Evolutionary conservation across 2,329 filamentous ascomycete genomes (phyloP), one percentile per base, ranked within the genome.

Genomic region (Trichothecium sympodiale): DNA sequence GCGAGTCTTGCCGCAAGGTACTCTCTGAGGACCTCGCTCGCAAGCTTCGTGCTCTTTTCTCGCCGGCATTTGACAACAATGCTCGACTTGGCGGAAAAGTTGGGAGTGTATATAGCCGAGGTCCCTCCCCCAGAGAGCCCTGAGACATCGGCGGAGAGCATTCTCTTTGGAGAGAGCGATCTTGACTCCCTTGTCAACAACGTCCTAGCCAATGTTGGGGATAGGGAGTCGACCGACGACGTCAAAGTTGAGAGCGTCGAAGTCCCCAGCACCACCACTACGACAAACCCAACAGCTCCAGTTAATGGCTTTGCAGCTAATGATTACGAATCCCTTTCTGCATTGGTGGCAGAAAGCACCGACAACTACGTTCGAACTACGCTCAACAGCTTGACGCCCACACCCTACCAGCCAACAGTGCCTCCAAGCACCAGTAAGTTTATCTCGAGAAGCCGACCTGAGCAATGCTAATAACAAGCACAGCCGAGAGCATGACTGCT

Each of bases 301-400:
- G 37, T 27, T 18, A 18, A 35, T 31, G 15, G 15, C 5, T 16
- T 17, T 31, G 52, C 27, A 53, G 58, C 29, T 40, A 60, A 53
- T 7, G 60, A 65, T 38, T 61, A 61, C 34, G 59, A 64, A 40
- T 61, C 64, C 29, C 48, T 65, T 5, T 57, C 62, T 40, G 61
- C 61, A 7, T 46, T 64, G 16, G 61, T 65, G 9, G 61, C 59
- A 0, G 59, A 63, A 42, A 64, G 61, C 41, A 65, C 61, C 1
- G 59, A 57, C 8, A 60, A 64, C 38, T 65, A 65, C 35, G 62
- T 65, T 29, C 59, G 59, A 38, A 65, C 57, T 4, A 65, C 62
- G 3, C 46, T 65, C 7, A 55, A 62, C 40, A 60, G 58, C 17
- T 42, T 65, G 10, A 64, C 62, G 3, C 60, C 61, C 15, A 53